These are phyloP conservation scores for Solanum neorickii DNA, from an alignment of 257 asterid species.

Conservation along the genomic window DNA sequence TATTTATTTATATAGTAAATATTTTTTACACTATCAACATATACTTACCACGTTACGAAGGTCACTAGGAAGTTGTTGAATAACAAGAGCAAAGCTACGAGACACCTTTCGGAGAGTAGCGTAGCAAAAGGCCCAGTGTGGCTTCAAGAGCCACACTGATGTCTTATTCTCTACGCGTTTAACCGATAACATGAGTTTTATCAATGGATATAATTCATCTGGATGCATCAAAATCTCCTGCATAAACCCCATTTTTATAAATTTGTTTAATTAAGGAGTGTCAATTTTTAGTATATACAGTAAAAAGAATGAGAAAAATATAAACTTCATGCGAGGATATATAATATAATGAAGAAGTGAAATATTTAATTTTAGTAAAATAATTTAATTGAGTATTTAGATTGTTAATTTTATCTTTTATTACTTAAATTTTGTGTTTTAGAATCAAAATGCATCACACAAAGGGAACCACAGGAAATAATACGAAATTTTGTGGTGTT, in stretches of 20 bases:
- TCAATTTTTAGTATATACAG: not conserved
- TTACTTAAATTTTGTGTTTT: too few species aligned
- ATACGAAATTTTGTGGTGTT: not conserved
- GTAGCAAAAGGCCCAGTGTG: slow-evolving; percentile 91
- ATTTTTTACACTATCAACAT: too few species aligned
- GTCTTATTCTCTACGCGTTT: slow-evolving; percentile 44
- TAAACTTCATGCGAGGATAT: not conserved
- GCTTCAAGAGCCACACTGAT: slow-evolving; percentile 58
- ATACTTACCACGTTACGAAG: slow-evolving; percentile 80
- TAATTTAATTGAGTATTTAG: not conserved
- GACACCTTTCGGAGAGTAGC: slow-evolving; percentile 77
- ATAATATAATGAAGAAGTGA: not conserved
- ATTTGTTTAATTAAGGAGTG: not conserved
- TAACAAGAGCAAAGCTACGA: slow-evolving; percentile 75
- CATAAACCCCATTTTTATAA: not conserved
- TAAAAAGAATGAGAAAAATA: not conserved
- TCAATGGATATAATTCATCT: slow-evolving; percentile 69
- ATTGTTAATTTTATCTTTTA: too few species aligned
- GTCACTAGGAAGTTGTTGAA: slow-evolving; percentile 86
- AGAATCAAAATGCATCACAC: not conserved
- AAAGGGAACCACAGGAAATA: not conserved
- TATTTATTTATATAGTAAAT: too few species aligned
- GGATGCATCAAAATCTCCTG: slow-evolving; percentile 70
- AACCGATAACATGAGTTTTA: slow-evolving; percentile 57
- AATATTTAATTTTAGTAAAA: too few species aligned